phyloP scores from a whole-genome alignment of 2,329 filamentous ascomycete genomes.

The Stylonectria norvegica region DNA sequence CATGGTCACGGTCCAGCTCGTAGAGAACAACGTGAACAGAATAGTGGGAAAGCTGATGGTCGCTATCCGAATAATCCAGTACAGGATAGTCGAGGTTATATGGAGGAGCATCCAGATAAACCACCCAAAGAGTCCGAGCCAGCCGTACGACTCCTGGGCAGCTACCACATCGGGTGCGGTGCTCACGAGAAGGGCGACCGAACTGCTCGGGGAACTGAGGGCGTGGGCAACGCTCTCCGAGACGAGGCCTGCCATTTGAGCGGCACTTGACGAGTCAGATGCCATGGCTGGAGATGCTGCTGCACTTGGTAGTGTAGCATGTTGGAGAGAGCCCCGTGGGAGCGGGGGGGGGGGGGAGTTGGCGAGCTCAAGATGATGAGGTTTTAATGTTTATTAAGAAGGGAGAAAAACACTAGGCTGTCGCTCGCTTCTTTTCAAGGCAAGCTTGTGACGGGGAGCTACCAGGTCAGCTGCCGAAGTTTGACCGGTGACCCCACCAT shows the following conservation, averaged over 20 bases:
- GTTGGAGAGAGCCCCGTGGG: constrained; percentile 28
- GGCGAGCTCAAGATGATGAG: constrained; percentile 9
- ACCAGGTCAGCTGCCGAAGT: constrained; percentile 24
- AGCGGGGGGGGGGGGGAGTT: constrained; percentile 16
- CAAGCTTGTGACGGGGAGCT: constrained; percentile 26
- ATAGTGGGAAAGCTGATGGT: constrained; percentile 88
- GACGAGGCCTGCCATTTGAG: constrained; percentile 32
- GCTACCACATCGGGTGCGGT: constrained; percentile 32
- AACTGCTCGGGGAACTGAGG: constrained; percentile 27
- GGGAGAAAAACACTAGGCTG: constrained; percentile 19
- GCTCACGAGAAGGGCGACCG: constrained; percentile 31
- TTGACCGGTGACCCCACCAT: constrained; percentile 22
- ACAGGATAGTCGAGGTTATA: constrained; percentile 57
- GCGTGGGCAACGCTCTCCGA: constrained; percentile 31
- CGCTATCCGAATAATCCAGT: constrained; percentile 78
- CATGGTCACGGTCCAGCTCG: constrained; percentile 95
- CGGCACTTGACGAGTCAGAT: constrained; percentile 39
- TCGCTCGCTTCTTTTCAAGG: constrained; percentile 15
- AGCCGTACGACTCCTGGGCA: constrained; percentile 45
- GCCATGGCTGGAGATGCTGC: constrained; percentile 37
- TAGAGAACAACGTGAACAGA: constrained; percentile 85
- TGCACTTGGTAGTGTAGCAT: constrained; percentile 35
- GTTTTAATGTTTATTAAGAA: constrained; percentile 17
- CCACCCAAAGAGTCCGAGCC: constrained; percentile 56
- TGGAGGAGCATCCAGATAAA: constrained; percentile 55